A percentile compares a stretch with the other conserved stretches of the same genome.
These are phyloP conservation scores for Stagonosporopsis tanaceti DNA, from an alignment of 2,329 filamentous ascomycete species.

Conservation along the genomic window DNA sequence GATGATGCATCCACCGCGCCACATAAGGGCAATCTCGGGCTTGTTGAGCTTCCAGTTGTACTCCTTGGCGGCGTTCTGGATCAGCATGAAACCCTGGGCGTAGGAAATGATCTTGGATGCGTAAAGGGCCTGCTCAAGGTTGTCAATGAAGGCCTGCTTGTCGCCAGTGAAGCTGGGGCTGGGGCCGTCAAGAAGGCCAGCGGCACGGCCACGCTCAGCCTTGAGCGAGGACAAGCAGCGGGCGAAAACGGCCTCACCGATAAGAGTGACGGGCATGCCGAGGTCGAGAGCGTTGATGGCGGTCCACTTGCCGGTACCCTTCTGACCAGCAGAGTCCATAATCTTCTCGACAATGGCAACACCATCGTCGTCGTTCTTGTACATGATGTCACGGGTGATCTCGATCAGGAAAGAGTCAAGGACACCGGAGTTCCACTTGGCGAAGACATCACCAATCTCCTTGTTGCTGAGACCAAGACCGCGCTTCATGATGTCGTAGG, in stretches of 20 bases:
- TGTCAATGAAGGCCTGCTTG: slow-evolving; percentile 91
- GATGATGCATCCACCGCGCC: slow-evolving; percentile 99
- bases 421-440: slow-evolving; percentile 98
- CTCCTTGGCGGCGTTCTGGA: slow-evolving; percentile 96
- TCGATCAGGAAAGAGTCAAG: slow-evolving; percentile 98
- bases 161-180: slow-evolving; percentile 84
- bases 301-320: slow-evolving; percentile 99
- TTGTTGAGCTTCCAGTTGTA: slow-evolving; percentile 99
- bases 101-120: slow-evolving; percentile 99
- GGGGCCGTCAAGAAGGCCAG: slow-evolving; percentile 79
- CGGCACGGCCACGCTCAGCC: slow-evolving; percentile 86
- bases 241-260: slow-evolving; percentile 94
- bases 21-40: slow-evolving; percentile 99
- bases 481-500: slow-evolving; percentile 99
- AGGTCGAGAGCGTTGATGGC: slow-evolving; percentile 98
- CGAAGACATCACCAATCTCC: slow-evolving; percentile 94
- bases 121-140: slow-evolving; percentile 98
- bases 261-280: slow-evolving; percentile 97
- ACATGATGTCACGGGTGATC: slow-evolving; percentile 98
- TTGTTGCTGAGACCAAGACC: slow-evolving; percentile 87
- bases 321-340: slow-evolving; percentile 96
- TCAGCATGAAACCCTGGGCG: slow-evolving; percentile 99
- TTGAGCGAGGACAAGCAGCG: slow-evolving; percentile 95
- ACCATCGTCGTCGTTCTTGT: slow-evolving; percentile 96
- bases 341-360: slow-evolving; percentile 97